These are phyloP conservation scores for Penicillium crustosum DNA, from an alignment of 2,329 filamentous ascomycete genomes.

Conservation along the genomic window DNA sequence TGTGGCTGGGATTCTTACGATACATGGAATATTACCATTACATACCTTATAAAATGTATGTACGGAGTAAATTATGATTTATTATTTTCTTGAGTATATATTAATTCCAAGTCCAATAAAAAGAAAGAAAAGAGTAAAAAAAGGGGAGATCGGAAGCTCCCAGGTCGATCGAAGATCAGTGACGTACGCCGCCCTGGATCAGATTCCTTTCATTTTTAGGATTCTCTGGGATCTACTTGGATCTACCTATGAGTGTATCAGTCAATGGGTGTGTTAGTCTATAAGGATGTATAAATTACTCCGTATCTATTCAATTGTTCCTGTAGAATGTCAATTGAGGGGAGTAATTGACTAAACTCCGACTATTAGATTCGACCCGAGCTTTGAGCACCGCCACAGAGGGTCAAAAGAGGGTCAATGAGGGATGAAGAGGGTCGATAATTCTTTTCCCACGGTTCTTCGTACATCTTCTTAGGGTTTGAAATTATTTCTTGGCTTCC, in stretches of 20 bases:
- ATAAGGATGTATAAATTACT: too few relatives aligned
- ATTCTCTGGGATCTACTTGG: too few relatives aligned
- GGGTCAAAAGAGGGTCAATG: not conserved
- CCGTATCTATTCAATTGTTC: not conserved
- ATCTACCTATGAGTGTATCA: too few relatives aligned
- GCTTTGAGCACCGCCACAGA: slow-evolving; percentile 9
- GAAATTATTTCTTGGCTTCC: not conserved
- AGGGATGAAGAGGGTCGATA: too few relatives aligned
- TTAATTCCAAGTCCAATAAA: not conserved
- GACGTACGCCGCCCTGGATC: slow-evolving; percentile 15
- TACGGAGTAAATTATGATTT: not conserved
- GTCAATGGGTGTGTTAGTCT: too few relatives aligned
- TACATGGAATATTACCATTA: slow-evolving; percentile 1
- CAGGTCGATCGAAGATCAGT: slow-evolving; percentile 25
- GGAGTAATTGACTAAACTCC: not conserved
- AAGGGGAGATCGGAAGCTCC: slow-evolving; percentile 17
- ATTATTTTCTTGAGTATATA: too few relatives aligned
- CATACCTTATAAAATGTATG: not conserved
- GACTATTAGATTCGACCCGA: slow-evolving; percentile 7
- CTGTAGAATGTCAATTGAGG: not conserved
- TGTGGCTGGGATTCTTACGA: slow-evolving; percentile 21
- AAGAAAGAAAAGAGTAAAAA: not conserved
- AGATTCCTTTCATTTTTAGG: not conserved
- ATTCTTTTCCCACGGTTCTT: not conserved
- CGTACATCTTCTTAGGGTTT: not conserved